Percentiles rank a stretch among this genome's conserved stretches.
Evolutionary conservation across 192 early-diverging fungal species (phyloP).

Genomic region (Umbelopsis isabellina): DNA sequence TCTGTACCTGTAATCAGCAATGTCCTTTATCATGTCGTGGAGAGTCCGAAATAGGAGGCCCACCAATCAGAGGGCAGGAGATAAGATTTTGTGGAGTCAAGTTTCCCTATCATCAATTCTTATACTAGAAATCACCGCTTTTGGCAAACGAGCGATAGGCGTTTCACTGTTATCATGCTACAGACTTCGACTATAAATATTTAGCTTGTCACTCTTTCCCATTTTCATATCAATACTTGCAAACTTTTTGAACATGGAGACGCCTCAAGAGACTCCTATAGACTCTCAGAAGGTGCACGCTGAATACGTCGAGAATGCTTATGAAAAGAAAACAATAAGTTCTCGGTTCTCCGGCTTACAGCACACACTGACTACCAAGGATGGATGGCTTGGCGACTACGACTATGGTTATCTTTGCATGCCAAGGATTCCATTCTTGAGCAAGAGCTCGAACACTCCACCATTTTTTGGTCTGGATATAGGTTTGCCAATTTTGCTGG

Average conservation of each 20-base stretch:
- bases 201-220: not conserved
- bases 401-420: constrained; percentile 52
- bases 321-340: constrained; percentile 12
- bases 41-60: not conserved
- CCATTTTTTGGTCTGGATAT: constrained; percentile 53
- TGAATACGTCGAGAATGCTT: constrained; percentile 2
- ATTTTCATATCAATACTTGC: not conserved
- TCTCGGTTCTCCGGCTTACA: not conserved
- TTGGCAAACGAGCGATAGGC: constrained; percentile 6
- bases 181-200: not conserved
- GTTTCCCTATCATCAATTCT: not conserved
- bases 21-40: not conserved
- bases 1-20: too few species aligned
- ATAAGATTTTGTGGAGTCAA: constrained; percentile 8
- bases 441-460: constrained; percentile 31
- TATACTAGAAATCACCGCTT: not conserved
- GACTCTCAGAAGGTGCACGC: not conserved
- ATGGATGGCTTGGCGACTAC: constrained; percentile 53
- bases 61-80: not conserved
- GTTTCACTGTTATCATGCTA: not conserved
- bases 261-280: not conserved
- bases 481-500: constrained; percentile 41
- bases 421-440: constrained; percentile 44
- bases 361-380: constrained; percentile 21
- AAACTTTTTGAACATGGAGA: not conserved